phyloP scores from a whole-genome alignment of 2,329 filamentous ascomycete species.

The Westerdykella aurantiaca region DNA sequence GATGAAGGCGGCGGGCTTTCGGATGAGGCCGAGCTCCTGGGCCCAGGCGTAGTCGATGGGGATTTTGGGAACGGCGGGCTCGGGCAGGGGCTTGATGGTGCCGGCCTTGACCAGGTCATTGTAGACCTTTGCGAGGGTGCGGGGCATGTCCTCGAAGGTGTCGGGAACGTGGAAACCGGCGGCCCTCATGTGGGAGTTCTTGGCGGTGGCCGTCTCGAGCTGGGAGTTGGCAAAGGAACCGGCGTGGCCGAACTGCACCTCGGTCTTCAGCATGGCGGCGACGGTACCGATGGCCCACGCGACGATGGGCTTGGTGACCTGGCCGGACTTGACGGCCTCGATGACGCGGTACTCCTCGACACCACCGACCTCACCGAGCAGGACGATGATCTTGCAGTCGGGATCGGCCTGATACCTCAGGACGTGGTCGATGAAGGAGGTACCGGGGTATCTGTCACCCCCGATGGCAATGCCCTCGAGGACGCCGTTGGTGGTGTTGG shows the following conservation, averaged over 20 bases:
- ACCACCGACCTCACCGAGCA: slow-evolving; percentile 97
- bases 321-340: slow-evolving; percentile 88
- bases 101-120: slow-evolving; percentile 79
- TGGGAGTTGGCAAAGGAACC: slow-evolving; percentile 99
- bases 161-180: slow-evolving; percentile 91
- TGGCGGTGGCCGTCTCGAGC: slow-evolving; percentile 90
- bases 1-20: slow-evolving; percentile 99
- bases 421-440: slow-evolving; percentile 98
- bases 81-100: slow-evolving; percentile 75
- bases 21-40: slow-evolving; percentile 97
- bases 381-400: slow-evolving; percentile 92
- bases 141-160: slow-evolving; percentile 93
- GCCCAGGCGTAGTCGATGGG: slow-evolving; percentile 99
- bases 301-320: slow-evolving; percentile 97
- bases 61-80: slow-evolving; percentile 96
- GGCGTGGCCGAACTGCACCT: slow-evolving; percentile 98
- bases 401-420: slow-evolving; percentile 95
- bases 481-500: slow-evolving; percentile 93
- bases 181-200: slow-evolving; percentile 96
- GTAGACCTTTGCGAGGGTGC: slow-evolving; percentile 73
- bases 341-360: slow-evolving; percentile 99
- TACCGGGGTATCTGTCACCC: slow-evolving; percentile 97
- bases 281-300: slow-evolving; percentile 99
- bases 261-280: slow-evolving; percentile 99
- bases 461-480: slow-evolving; percentile 99